A percentile compares a stretch with the other conserved stretches of the same genome.
Conservation (phyloP, 2,329 filamentous ascomycete genomes). For the Neonectria faginata region DNA sequence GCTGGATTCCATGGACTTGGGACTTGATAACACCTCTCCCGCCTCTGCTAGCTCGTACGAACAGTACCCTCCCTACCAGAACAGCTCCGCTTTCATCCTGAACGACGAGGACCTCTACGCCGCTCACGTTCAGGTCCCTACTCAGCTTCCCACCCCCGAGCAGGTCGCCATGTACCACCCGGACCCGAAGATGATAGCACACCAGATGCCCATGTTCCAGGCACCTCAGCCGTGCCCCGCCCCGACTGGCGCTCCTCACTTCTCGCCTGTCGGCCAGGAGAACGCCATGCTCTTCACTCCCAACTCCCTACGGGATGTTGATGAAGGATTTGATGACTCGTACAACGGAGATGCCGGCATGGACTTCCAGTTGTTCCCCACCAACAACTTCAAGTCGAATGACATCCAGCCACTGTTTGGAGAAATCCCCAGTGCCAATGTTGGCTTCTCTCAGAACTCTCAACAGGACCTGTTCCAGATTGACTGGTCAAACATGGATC, state of each 20-base stretch:
- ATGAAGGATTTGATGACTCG: slow-evolving; percentile 73
- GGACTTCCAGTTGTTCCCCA: slow-evolving; percentile 75
- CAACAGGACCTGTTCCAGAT: slow-evolving; percentile 64
- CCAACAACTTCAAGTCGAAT: slow-evolving; percentile 53
- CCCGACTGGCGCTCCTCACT: slow-evolving; percentile 58
- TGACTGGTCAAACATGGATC: slow-evolving; percentile 56
- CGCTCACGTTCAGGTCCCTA: slow-evolving; percentile 67
- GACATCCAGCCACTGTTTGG: slow-evolving; percentile 61
- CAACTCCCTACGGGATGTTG: slow-evolving; percentile 68
- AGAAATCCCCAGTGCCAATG: slow-evolving; percentile 62
- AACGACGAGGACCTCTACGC: slow-evolving; percentile 73
- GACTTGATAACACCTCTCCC: slow-evolving; percentile 55
- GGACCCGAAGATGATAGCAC: slow-evolving; percentile 55
- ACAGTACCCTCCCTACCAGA: slow-evolving; percentile 71
- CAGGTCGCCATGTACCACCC: slow-evolving; percentile 52
- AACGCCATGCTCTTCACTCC: slow-evolving; percentile 78
- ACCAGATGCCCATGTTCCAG: slow-evolving; percentile 54
- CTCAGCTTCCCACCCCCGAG: slow-evolving; percentile 56
- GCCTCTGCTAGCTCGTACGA: slow-evolving; percentile 55
- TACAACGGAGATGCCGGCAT: slow-evolving; percentile 56
- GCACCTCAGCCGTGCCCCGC: slow-evolving; percentile 42
- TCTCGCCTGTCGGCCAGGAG: slow-evolving; percentile 76
- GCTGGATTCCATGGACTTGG: slow-evolving; percentile 57
- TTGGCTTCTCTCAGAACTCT: slow-evolving; percentile 64
- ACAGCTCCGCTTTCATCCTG: slow-evolving; percentile 70